Percentiles rank a stretch among this genome's conserved stretches.
These are phyloP conservation scores for Leishmania major DNA, from an alignment of 208 protist species.

Conservation along the genomic window DNA sequence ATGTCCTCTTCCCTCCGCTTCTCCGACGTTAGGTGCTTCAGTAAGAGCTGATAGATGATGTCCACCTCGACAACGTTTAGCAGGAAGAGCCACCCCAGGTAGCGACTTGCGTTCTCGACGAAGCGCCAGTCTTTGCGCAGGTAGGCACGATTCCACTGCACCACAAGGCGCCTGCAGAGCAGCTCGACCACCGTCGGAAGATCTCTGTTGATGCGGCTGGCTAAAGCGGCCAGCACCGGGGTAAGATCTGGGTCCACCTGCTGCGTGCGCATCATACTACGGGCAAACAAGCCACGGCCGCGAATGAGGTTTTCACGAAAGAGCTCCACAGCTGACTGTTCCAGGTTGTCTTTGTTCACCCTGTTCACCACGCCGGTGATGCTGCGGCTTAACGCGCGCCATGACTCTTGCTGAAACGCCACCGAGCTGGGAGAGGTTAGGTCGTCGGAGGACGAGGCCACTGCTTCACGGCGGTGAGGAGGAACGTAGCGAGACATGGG, in stretches of 20 bases:
- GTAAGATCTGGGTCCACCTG: slow-evolving; percentile 95
- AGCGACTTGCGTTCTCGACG: slow-evolving; percentile 73
- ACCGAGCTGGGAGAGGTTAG: slow-evolving; percentile 28
- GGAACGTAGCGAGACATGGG: slow-evolving; percentile 75
- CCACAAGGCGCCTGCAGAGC: slow-evolving; percentile 92
- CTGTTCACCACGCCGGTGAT: slow-evolving; percentile 98
- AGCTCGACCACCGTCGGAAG: slow-evolving; percentile 96
- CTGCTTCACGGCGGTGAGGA: slow-evolving; percentile 60
- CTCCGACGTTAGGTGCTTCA: slow-evolving; percentile 71
- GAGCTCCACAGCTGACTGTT: slow-evolving; percentile 93
- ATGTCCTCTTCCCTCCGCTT: slow-evolving; percentile 95
- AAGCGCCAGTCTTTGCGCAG: slow-evolving; percentile 91
- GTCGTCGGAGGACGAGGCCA: slow-evolving; percentile 26
- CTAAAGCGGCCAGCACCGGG: slow-evolving; percentile 95
- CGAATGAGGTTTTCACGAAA: slow-evolving; percentile 98
- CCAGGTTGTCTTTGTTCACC: slow-evolving; percentile 94
- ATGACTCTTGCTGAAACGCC: slow-evolving; percentile 90
- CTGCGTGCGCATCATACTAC: slow-evolving; percentile 95
- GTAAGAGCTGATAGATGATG: slow-evolving; percentile 80
- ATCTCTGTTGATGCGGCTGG: slow-evolving; percentile 97
- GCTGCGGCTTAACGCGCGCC: slow-evolving; percentile 96
- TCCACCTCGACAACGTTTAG: slow-evolving; percentile 77
- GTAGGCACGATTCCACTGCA: slow-evolving; percentile 88
- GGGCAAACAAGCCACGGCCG: slow-evolving; percentile 95
- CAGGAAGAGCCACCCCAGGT: slow-evolving; percentile 78